Evolutionary conservation across 306 rosid genomes (phyloP).

Genomic region (Vigna hirtella): DNA sequence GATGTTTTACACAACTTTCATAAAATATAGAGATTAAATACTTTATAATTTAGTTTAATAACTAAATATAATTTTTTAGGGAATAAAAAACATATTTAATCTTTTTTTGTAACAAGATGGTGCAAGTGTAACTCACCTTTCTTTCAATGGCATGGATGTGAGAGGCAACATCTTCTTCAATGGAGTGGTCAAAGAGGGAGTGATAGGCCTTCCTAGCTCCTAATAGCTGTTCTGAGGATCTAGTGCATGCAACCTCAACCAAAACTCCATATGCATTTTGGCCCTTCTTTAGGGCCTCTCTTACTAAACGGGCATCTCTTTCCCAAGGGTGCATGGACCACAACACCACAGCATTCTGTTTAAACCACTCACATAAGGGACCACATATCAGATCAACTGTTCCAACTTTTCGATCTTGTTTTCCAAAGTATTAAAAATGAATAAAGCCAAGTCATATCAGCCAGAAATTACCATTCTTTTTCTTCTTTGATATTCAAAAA

Average conservation of each 20-base stretch:
- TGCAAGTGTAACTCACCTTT: slow-evolving; percentile 56
- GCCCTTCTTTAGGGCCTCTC: slow-evolving; percentile 77
- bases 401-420: not conserved
- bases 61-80: too few species aligned
- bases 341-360: slow-evolving; percentile 77
- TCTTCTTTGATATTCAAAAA: not conserved
- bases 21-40: too few species aligned
- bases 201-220: slow-evolving; percentile 95
- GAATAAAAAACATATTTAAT: too few species aligned
- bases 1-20: too few species aligned
- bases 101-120: not conserved
- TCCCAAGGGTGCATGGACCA: slow-evolving; percentile 99
- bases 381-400: not conserved
- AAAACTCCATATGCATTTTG: slow-evolving; percentile 55
- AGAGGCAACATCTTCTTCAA: slow-evolving; percentile 87
- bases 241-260: slow-evolving; percentile 82
- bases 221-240: slow-evolving; percentile 82
- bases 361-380: not conserved
- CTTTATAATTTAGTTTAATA: too few species aligned
- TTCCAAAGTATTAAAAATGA: not conserved
- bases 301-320: slow-evolving; percentile 86
- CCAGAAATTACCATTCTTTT: not conserved
- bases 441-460: not conserved
- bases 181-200: slow-evolving; percentile 90
- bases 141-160: slow-evolving; percentile 61